A percentile compares a stretch with the other conserved stretches of the same genome.
These are phyloP conservation scores for Backusella psychrophila DNA, from an alignment of 192 early-diverging fungal species.

Conservation along the genomic window DNA sequence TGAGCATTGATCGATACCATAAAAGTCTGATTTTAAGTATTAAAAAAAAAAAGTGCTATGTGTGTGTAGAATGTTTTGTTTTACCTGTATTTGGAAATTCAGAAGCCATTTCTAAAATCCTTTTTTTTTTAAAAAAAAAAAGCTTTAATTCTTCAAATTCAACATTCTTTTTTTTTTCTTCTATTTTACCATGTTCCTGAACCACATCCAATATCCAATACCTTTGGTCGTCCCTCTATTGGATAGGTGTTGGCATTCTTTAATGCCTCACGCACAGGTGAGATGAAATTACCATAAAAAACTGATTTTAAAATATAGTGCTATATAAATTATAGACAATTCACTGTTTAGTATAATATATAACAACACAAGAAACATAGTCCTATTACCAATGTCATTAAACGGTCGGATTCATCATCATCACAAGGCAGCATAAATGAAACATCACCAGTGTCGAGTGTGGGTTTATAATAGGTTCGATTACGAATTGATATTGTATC, in stretches of 20 bases:
- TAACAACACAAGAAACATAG: not conserved
- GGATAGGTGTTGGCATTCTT: not conserved
- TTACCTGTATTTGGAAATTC: conserved; percentile 29
- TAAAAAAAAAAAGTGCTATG: not conserved
- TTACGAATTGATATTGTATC: not conserved
- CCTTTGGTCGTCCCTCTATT: not conserved
- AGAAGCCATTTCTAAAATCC: conserved; percentile 37
- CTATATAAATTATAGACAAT: not conserved
- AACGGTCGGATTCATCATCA: conserved; percentile 12
- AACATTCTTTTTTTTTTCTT: not conserved
- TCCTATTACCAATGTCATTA: conserved; percentile 4
- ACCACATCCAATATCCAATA: conserved; percentile 20
- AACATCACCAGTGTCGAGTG: not conserved
- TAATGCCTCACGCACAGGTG: conserved; percentile 11
- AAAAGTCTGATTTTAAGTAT: conserved; percentile 12
- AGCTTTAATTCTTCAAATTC: not conserved
- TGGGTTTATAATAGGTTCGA: conserved; percentile 1
- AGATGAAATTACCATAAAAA: conserved; percentile 19
- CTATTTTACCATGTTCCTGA: conserved; percentile 16
- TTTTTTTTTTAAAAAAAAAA: not conserved
- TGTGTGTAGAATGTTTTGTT: not conserved
- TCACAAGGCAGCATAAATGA: conserved; percentile 17
- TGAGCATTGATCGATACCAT: conserved; percentile 33
- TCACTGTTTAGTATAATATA: not conserved
- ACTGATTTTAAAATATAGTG: conserved; percentile 24